Percentiles rank a stretch among this genome's conserved stretches.
Conservation (phyloP, 129 eudicot species). For the Centrapalus pauciflorus region DNA sequence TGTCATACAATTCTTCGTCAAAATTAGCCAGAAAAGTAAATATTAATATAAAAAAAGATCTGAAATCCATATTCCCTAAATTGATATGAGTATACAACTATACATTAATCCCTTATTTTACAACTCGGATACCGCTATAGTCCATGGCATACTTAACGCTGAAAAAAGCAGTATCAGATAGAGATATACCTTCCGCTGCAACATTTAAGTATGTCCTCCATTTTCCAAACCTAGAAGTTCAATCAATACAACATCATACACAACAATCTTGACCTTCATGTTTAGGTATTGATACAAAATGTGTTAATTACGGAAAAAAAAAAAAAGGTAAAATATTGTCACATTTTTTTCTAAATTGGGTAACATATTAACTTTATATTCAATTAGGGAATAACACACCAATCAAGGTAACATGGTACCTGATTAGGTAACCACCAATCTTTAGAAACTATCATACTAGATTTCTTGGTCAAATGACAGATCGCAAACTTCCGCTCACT, state of each 20-base stretch:
- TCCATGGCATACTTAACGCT: background rate
- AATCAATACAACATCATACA: background rate
- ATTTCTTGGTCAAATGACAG: no score
- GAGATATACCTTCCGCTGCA: conserved; percentile 29
- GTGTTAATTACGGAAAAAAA: background rate
- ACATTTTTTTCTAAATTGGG: no score
- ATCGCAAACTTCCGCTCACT: no score
- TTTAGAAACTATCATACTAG: no score
- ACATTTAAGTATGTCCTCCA: conserved; percentile 39
- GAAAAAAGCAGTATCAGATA: background rate
- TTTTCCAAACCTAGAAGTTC: conserved; percentile 41
- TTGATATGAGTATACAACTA: background rate
- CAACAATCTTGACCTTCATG: background rate
- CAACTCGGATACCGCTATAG: background rate
- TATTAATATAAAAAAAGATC: no score
- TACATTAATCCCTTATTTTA: background rate
- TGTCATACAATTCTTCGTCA: background rate
- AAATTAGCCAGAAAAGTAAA: background rate
- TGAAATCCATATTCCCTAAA: conserved; percentile 2
- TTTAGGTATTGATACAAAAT: background rate
- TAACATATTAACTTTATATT: no score
- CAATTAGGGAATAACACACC: no score
- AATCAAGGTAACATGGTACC: no score
- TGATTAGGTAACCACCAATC: no score
- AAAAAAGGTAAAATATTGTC: no score